phyloP scores from a whole-genome alignment of 345 rosid species.

The Citrus maxima region DNA sequence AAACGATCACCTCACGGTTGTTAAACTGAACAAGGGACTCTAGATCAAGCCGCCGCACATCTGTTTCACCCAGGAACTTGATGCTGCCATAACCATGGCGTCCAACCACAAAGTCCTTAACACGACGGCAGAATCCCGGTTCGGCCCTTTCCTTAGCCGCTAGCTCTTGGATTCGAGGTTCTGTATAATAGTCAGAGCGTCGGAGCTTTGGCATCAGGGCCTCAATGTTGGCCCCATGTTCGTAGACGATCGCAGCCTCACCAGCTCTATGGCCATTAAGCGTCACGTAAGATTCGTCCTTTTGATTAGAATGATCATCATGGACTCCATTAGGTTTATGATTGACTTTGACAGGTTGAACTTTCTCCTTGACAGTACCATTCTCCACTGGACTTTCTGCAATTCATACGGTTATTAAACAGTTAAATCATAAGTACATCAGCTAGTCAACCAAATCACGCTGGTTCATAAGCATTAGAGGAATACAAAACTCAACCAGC shows the following conservation, averaged over 20 bases:
- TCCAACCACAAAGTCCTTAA: constrained; percentile 81
- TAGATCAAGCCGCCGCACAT: constrained; percentile 75
- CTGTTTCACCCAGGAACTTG: constrained; percentile 85
- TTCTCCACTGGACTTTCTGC: constrained; percentile 45
- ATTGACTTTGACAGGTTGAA: constrained; percentile 32
- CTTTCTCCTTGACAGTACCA: constrained; percentile 35
- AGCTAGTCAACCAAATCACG: background rate
- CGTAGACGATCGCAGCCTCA: constrained; percentile 76
- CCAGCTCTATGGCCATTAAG: constrained; percentile 71
- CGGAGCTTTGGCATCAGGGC: constrained; percentile 92
- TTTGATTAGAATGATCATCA: constrained; percentile 38
- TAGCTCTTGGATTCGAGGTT: constrained; percentile 85
- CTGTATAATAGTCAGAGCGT: constrained; percentile 78
- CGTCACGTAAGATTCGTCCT: constrained; percentile 51
- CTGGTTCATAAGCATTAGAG: background rate
- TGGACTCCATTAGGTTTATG: constrained; percentile 53
- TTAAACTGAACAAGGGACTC: constrained; percentile 80
- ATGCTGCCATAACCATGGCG: constrained; percentile 86
- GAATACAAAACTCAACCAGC: background rate
- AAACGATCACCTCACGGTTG: constrained; percentile 90
- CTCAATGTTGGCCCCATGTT: constrained; percentile 82
- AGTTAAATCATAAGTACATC: background rate
- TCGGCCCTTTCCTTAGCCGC: constrained; percentile 89
- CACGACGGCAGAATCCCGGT: constrained; percentile 69
- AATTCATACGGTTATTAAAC: background rate